These are phyloP conservation scores for Collybia mongolica DNA, from an alignment of 768 basidiomycete species.

Conservation along the genomic window DNA sequence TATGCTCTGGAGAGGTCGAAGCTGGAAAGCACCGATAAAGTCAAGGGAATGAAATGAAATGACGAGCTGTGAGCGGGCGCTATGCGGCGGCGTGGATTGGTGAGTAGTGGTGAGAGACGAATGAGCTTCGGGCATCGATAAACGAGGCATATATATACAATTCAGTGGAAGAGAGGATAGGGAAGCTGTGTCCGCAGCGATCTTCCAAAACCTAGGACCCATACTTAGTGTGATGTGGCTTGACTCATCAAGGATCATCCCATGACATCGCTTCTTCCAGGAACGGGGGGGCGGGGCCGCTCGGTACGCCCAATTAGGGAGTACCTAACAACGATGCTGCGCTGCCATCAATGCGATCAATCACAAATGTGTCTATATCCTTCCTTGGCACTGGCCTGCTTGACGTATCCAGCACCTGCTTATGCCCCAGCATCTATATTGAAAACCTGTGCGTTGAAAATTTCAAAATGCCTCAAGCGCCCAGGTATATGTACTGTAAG, in stretches of 20 bases:
- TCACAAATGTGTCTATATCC: too few species aligned
- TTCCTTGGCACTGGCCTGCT: too few species aligned
- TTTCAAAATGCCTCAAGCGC: too few species aligned
- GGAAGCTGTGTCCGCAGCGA: background rate
- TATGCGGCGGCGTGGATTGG: background rate
- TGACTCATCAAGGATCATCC: background rate
- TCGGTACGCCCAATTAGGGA: background rate
- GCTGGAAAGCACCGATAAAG: background rate
- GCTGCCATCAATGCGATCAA: too few species aligned
- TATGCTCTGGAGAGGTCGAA: too few species aligned
- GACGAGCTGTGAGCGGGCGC: background rate
- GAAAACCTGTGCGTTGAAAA: too few species aligned
- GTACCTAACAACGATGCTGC: background rate
- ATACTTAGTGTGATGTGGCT: too few species aligned
- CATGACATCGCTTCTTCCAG: background rate
- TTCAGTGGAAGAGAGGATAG: background rate
- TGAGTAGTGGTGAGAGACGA: background rate
- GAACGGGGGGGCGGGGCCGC: background rate
- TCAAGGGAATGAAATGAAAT: too few species aligned
- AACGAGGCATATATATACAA: background rate
- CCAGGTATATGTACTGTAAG: too few species aligned
- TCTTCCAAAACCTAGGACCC: constrained; percentile 2
- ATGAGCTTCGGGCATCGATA: background rate
- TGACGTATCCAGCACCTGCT: background rate
- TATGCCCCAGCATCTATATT: background rate